Conservation (phyloP, 257 asterid species). For the Rubia yunnanensis region DNA sequence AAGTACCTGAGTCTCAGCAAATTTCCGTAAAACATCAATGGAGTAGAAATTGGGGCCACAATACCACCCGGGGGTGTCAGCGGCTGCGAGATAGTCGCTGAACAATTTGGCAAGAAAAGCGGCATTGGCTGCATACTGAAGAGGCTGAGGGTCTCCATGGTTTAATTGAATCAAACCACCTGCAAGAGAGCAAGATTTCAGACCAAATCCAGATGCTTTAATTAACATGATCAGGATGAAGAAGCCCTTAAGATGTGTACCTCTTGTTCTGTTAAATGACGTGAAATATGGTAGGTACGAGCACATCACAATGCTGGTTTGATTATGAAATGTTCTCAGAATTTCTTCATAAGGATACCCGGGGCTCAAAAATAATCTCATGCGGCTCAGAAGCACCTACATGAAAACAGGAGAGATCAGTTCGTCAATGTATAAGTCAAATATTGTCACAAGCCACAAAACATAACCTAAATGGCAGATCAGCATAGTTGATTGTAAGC, state of each 20-base stretch:
- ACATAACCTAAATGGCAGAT: not conserved
- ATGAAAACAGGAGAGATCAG: constrained; percentile 8
- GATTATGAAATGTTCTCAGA: constrained; percentile 80
- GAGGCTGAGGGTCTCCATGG: constrained; percentile 94
- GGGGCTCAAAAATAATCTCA: constrained; percentile 83
- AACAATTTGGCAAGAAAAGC: constrained; percentile 83
- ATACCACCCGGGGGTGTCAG: constrained; percentile 94
- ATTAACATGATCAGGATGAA: not conserved
- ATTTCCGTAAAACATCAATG: constrained; percentile 61
- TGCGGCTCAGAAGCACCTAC: constrained; percentile 83
- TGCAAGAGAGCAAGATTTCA: constrained; percentile 18
- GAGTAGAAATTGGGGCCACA: constrained; percentile 96
- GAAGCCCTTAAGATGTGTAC: constrained; percentile 17
- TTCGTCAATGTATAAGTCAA: constrained; percentile 4
- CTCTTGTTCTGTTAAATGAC: constrained; percentile 80
- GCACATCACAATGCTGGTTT: constrained; percentile 87
- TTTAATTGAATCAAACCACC: constrained; percentile 88
- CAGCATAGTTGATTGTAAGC: not conserved
- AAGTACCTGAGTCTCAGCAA: constrained; percentile 81
- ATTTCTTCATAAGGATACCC: constrained; percentile 97
- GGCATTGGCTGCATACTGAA: constrained; percentile 85
- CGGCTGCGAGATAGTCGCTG: constrained; percentile 84
- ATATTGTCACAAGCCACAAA: not conserved
- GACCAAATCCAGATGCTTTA: not conserved
- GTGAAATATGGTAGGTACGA: constrained; percentile 75